Conservation (phyloP, 1,139 yeast genomes). For the Geotrichum klebahnii region DNA sequence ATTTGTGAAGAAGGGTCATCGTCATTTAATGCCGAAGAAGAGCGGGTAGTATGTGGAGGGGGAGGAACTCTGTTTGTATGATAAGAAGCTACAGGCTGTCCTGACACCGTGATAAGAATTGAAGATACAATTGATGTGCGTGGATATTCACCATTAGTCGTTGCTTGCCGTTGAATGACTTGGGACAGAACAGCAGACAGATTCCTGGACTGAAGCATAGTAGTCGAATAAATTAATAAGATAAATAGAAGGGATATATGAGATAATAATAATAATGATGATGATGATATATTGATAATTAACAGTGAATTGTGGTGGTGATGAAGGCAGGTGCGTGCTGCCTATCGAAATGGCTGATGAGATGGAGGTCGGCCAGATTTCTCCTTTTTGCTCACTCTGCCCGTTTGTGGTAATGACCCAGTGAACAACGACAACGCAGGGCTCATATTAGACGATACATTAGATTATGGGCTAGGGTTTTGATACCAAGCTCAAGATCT, state of each 20-base stretch:
- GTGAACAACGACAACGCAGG: too few species aligned
- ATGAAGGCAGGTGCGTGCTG: too few species aligned
- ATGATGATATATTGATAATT: too few species aligned
- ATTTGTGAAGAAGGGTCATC: slow-evolving; percentile 6
- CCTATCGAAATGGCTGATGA: too few species aligned
- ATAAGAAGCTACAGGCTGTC: slow-evolving; percentile 31
- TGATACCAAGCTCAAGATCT: too few species aligned
- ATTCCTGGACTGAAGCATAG: slow-evolving; percentile 32
- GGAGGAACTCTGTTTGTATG: slow-evolving; percentile 32
- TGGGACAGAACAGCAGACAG: slow-evolving; percentile 32
- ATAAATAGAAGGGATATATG: slow-evolving; percentile 4
- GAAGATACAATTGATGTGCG: slow-evolving; percentile 29
- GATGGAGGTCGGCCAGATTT: too few species aligned
- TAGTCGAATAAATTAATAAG: not conserved
- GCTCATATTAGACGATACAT: too few species aligned
- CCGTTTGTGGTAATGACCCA: too few species aligned
- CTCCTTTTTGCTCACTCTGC: too few species aligned
- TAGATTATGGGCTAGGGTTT: too few species aligned
- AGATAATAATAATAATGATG: not conserved
- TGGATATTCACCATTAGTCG: slow-evolving; percentile 12
- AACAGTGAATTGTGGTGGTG: too few species aligned
- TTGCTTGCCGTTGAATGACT: slow-evolving; percentile 27
- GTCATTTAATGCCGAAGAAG: slow-evolving; percentile 5
- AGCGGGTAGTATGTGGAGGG: slow-evolving; percentile 17
- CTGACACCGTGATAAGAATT: slow-evolving; percentile 29